Base-by-base conservation (phyloP, 1,284 basidiomycete genomes). In the Ceratorhiza oryzae-sativae region DNA sequence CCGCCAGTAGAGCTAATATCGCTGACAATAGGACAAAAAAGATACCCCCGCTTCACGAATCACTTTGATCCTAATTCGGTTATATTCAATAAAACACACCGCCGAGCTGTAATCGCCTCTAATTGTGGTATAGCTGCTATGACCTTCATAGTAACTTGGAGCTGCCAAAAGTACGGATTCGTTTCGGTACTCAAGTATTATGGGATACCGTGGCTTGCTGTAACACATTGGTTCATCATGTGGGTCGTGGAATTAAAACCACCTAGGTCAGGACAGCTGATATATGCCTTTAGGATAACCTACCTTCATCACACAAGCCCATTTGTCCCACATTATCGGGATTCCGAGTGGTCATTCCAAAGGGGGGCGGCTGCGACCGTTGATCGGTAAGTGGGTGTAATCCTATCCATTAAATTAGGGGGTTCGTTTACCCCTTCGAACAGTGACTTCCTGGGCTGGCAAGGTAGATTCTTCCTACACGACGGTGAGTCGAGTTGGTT, bases 31-130 rank as follows among this genome's bases (percentile, higher is more conserved):
- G 68, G 56, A 20, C 59, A 71, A 60, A 71, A 71, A 23, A 32
- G 23, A 59, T 71, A 59, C 39, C 71, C 56, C 27, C 48, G 20
- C 6, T 72, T 63, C 82, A 88, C 86, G 15, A 87, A 87, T 75
- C 86, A 88, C 75, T 87, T 88, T 73, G 80, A 85, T 79, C 86
- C 87, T 2, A 84, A 84, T 74, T 86, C 87, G 0, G 79, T 87
- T 46, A 78, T 88, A 20, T 88, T 87, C 79, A 85, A 82, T 49
- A 81, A 82, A 71, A 79, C 80, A 30, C 86, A 88, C 74, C 81
- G 85, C 46, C 82, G 82, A 63, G 84, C 81, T 4, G 85, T 88
- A 46, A 82, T 87, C 59, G 77, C 85, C 23, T 88, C 86, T 23
- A 86, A 88, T 76, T 75, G 86, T 42, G 87, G 86, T 5, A 84